Evolutionary conservation across 306 rosid genomes (phyloP), one percentile per base, ranked within the genome.

Genomic region (Sesbania bispinosa): DNA sequence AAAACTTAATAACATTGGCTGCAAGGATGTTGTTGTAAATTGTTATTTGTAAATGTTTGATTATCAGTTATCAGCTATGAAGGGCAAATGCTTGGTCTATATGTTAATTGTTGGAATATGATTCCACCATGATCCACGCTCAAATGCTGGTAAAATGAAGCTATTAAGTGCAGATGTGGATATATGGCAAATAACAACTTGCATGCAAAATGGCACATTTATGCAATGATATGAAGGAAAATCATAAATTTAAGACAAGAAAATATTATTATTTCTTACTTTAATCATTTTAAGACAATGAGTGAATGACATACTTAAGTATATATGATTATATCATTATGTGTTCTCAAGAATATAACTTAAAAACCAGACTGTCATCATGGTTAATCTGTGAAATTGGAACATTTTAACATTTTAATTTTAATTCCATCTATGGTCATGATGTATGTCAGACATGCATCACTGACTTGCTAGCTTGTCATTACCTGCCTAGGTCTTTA

Each of bases 321-420:
- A 42, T 55, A 53, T 35, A 26, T n/a, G n/a, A n/a, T n/a, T n/a
- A n/a, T n/a, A n/a, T n/a, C n/a, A n/a, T n/a, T n/a, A n/a, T n/a
- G n/a, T 41, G 45, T 38, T 75, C 38, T 15, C 65, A n/a, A 29
- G 33, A 59, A n/a, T 65, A 53, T 75, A 27, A 19, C 73, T 64
- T 55, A n/a, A n/a, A 10, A 20, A 43, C 45, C 42, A 23, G 51
- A 53, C 41, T 39, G 7, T 21, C 68, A 43, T 21, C 33, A 18
- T 65, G 59, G 64, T 43, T 66, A 55, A 6, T 55, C 26, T 2
- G 2, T 63, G 64, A 21, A 50, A 50, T 38, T 24, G 58, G 33
- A 76, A 30, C 64, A 29, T 64, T 27, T 75, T 50, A 30, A 15
- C 3, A 15, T 63, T 30, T 52, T 53, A 13, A n/a, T 36, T 62